These are phyloP conservation scores for Balakata baccata DNA, from an alignment of 345 rosid species.

Conservation along the genomic window DNA sequence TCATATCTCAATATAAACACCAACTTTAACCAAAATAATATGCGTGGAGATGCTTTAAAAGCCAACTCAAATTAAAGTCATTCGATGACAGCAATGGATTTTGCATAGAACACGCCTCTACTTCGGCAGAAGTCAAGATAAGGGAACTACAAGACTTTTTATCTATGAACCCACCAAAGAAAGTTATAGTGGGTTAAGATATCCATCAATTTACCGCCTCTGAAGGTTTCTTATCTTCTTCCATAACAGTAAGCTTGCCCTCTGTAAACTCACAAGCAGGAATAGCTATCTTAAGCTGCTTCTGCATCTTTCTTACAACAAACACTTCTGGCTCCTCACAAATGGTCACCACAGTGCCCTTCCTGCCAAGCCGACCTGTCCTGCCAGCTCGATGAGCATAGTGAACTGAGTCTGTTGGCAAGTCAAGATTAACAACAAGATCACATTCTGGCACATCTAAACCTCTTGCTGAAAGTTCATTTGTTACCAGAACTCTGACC, in stretches of 20 bases:
- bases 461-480: slow-evolving; percentile 95
- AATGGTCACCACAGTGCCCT: slow-evolving; percentile 73
- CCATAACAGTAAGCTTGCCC: slow-evolving; percentile 35
- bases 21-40: background rate
- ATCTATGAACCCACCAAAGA: background rate
- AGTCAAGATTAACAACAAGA: slow-evolving; percentile 78
- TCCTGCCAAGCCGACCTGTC: slow-evolving; percentile 84
- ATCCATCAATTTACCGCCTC: background rate
- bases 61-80: background rate
- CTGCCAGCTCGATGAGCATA: slow-evolving; percentile 92
- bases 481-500: slow-evolving; percentile 70
- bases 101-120: background rate
- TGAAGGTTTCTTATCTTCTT: background rate
- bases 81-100: too few relatives aligned
- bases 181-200: background rate
- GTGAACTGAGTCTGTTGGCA: slow-evolving; percentile 76
- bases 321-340: slow-evolving; percentile 84
- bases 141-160: background rate
- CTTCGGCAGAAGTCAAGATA: background rate
- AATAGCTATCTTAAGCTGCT: slow-evolving; percentile 68
- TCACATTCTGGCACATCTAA: slow-evolving; percentile 89
- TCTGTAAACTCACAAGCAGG: slow-evolving; percentile 74
- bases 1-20: background rate
- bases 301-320: slow-evolving; percentile 83
- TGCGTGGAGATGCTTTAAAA: background rate